A percentile compares a stretch with the other conserved stretches of the same genome.
phyloP scores from a whole-genome alignment of 2,329 filamentous ascomycete genomes.

The Botryotinia globosa region DNA sequence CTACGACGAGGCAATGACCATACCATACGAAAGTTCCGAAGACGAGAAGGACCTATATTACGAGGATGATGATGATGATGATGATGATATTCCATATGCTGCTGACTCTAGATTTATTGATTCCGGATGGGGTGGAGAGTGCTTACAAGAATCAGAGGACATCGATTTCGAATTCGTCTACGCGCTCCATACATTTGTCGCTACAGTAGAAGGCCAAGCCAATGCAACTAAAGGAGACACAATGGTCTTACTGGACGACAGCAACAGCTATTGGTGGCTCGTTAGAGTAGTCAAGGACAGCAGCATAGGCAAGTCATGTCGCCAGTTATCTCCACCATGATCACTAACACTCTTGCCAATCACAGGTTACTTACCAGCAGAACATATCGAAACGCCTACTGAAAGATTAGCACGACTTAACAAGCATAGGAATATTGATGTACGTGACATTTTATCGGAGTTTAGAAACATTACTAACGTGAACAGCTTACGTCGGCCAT shows the following conservation, averaged over 20 bases:
- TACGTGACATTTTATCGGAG: constrained; percentile 47
- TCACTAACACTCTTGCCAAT: constrained; percentile 8
- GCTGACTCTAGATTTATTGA: constrained; percentile 63
- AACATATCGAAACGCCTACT: constrained; percentile 97
- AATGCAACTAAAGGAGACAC: constrained; percentile 98
- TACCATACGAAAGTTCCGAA: constrained; percentile 34
- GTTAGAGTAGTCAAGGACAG: constrained; percentile 96
- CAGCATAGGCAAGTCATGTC: constrained; percentile 65
- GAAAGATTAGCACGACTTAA: constrained; percentile 91
- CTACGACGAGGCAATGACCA: constrained; percentile 30
- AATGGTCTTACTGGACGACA: constrained; percentile 97
- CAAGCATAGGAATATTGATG: constrained; percentile 97
- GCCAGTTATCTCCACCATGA: background rate
- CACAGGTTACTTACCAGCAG: constrained; percentile 87
- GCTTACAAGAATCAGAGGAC: constrained; percentile 94
- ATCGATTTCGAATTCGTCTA: constrained; percentile 99
- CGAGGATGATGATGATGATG: constrained; percentile 49
- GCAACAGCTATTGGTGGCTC: constrained; percentile 99
- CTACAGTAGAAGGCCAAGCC: constrained; percentile 95
- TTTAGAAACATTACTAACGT: constrained; percentile 23
- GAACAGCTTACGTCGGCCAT: constrained; percentile 64
- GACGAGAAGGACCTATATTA: constrained; percentile 36
- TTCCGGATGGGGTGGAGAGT: constrained; percentile 71
- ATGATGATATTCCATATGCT: constrained; percentile 50
- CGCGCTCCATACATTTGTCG: constrained; percentile 94